Evolutionary conservation across 495 filamentous ascomycete species (phyloP).

Genomic region (Bacidia rubella): DNA sequence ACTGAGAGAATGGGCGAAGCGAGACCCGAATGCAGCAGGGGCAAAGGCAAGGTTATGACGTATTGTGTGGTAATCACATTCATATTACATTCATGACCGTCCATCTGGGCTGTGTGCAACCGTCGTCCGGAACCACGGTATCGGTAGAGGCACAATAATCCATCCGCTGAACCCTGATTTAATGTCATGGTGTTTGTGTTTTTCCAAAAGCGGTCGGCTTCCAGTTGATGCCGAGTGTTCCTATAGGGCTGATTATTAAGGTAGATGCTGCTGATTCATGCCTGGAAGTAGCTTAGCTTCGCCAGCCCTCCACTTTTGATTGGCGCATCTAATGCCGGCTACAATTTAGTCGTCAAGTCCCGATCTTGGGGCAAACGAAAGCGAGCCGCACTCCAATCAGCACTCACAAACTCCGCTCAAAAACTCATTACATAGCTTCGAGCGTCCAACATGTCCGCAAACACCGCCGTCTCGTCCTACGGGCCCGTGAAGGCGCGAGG

Average conservation of each 20-base stretch:
- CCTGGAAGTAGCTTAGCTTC: neutral
- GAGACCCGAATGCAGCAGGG: conserved; percentile 24
- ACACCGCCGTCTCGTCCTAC: no score
- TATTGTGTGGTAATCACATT: no score
- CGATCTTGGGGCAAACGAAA: no score
- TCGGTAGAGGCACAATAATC: neutral
- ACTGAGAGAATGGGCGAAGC: conserved; percentile 40
- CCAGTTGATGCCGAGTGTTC: neutral
- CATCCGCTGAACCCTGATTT: neutral
- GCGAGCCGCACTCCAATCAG: no score
- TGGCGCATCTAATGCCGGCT: neutral
- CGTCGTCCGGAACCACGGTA: no score
- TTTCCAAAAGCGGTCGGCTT: neutral
- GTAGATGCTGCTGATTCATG: neutral
- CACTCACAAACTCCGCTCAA: no score
- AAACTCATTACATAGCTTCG: no score
- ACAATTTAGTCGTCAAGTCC: no score
- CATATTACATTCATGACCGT: neutral
- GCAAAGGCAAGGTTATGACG: conserved; percentile 16
- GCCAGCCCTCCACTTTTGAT: neutral
- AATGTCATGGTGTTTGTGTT: neutral
- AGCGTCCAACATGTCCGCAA: no score
- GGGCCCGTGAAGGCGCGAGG: no score
- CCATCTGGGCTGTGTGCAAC: no score
- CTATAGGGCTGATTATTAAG: neutral